Percentiles rank a stretch among this genome's conserved stretches.
phyloP scores from a whole-genome alignment of 2,329 filamentous ascomycete species.

The Epichloe coenophiala region DNA sequence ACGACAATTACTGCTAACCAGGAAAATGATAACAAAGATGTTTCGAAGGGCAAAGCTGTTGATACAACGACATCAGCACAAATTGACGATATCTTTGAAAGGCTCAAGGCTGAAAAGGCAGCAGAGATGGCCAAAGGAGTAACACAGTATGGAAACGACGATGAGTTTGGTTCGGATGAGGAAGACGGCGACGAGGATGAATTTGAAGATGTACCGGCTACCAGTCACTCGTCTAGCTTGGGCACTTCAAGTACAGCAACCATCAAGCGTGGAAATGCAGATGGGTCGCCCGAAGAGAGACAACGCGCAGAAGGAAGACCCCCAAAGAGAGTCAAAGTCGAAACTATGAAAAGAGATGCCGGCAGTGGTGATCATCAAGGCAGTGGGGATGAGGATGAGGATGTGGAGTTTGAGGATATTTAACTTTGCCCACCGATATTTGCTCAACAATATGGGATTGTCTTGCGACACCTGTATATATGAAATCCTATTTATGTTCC shows the following conservation, averaged over 20 bases:
- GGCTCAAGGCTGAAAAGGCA: conserved; percentile 47
- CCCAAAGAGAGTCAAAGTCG: conserved; percentile 39
- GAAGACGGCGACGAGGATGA: conserved; percentile 28
- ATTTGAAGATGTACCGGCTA: conserved; percentile 37
- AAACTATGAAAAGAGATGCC: conserved; percentile 31
- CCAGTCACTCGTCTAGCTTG: conserved; percentile 16
- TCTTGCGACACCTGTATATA: no score
- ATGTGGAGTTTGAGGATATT: conserved; percentile 48
- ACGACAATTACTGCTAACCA: conserved; percentile 17
- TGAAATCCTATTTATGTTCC: no score
- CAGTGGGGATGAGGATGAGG: conserved; percentile 37
- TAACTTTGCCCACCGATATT: conserved; percentile 8
- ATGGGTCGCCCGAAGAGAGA: conserved; percentile 9
- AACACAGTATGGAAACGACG: conserved; percentile 19
- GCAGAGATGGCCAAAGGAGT: conserved; percentile 24
- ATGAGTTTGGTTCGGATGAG: conserved; percentile 21
- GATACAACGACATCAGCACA: conserved; percentile 40
- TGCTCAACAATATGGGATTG: no score
- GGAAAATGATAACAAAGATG: conserved; percentile 31
- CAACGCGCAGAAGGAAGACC: background rate
- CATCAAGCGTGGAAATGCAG: conserved; percentile 22
- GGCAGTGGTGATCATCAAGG: conserved; percentile 29
- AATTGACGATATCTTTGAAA: conserved; percentile 55
- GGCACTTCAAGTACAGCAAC: conserved; percentile 19
- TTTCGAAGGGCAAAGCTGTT: conserved; percentile 21